Evolutionary conservation across 257 asterid species (phyloP).

Genomic region (Fraxinus anomala): DNA sequence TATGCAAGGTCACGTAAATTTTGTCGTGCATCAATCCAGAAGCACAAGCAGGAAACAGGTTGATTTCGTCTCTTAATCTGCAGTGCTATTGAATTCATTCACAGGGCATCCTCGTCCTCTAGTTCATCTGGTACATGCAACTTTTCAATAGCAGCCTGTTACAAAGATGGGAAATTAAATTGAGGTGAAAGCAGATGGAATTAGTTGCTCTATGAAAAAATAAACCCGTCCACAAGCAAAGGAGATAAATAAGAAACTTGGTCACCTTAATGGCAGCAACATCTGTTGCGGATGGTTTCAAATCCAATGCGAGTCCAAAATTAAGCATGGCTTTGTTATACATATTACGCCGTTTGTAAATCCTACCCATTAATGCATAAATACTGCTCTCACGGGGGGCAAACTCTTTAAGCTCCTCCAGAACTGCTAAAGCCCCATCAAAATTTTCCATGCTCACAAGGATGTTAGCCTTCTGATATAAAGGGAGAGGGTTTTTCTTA

Average conservation of each 20-base stretch:
- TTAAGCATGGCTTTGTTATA: conserved; percentile 89
- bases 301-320: conserved; percentile 88
- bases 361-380: conserved; percentile 93
- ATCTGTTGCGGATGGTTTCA: conserved; percentile 95
- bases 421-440: conserved; percentile 83
- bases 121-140: conserved; percentile 89
- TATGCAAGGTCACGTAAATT: conserved; percentile 8
- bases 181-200: conserved; percentile 2
- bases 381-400: conserved; percentile 92
- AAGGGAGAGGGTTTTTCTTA: conserved; percentile 92
- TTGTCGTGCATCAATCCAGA: conserved; percentile 28
- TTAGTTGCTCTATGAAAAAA: neutral
- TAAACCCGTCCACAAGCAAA: conserved; percentile 1
- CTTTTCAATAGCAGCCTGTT: conserved; percentile 91
- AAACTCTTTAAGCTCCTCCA: conserved; percentile 92
- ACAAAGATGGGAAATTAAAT: conserved; percentile 9
- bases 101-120: conserved; percentile 63
- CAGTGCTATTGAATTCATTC: conserved; percentile 30
- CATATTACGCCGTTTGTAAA: conserved; percentile 71
- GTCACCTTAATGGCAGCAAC: conserved; percentile 91
- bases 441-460: conserved; percentile 80
- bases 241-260: neutral
- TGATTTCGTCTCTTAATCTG: conserved; percentile 22
- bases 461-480: conserved; percentile 92
- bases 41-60: conserved; percentile 38